Conservation (phyloP, 2,329 filamentous ascomycete genomes). For the Chrysoporthe austroafricana region DNA sequence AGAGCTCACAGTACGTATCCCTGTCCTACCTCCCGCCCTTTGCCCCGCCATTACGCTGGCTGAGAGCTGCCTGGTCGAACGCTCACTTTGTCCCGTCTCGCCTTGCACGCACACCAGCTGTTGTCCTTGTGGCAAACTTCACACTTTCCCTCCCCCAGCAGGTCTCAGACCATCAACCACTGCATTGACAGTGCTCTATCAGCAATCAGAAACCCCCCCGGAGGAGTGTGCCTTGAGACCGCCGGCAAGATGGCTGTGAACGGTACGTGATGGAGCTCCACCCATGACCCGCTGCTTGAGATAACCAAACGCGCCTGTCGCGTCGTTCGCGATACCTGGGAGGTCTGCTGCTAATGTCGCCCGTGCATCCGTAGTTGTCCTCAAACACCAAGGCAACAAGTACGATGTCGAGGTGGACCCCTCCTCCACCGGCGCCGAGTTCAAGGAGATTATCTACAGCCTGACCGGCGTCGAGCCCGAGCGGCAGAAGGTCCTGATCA, state of each 20-base stretch:
- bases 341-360: constrained; percentile 32
- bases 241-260: constrained; percentile 56
- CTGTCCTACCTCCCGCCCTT: constrained; percentile 13
- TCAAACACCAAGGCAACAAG: constrained; percentile 95
- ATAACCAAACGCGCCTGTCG: not conserved
- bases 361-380: constrained; percentile 64
- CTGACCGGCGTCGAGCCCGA: constrained; percentile 95
- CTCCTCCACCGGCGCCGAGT: constrained; percentile 81
- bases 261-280: constrained; percentile 45
- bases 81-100: constrained; percentile 6
- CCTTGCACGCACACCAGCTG: not conserved
- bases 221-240: not conserved
- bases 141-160: not conserved
- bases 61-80: constrained; percentile 23
- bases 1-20: not conserved
- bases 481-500: constrained; percentile 93
- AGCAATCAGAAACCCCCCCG: not conserved
- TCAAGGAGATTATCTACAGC: constrained; percentile 95
- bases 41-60: constrained; percentile 25
- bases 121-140: not conserved
- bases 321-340: not conserved
- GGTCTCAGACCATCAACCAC: not conserved
- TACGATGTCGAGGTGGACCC: constrained; percentile 93
- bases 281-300: constrained; percentile 1
- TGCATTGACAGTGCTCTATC: not conserved